Conservation (phyloP, 1,139 yeast genomes). For the Geotrichum australiense region DNA sequence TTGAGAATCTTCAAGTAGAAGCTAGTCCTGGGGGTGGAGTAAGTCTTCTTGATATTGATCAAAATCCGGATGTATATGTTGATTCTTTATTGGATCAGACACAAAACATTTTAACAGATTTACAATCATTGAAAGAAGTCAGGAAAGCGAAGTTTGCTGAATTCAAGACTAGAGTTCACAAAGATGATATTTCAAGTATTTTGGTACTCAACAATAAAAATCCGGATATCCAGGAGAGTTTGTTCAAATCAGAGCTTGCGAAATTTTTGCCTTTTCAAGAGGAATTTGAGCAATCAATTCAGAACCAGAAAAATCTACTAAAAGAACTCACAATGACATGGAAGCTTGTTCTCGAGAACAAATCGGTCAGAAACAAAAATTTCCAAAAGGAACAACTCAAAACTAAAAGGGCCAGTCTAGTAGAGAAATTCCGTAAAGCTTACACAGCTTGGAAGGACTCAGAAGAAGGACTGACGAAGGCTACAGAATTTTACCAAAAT, state of each 20-base stretch:
- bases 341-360: constrained; percentile 46
- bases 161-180: constrained; percentile 63
- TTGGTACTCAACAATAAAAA: constrained; percentile 61
- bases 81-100: constrained; percentile 42
- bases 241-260: constrained; percentile 67
- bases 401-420: constrained; percentile 37
- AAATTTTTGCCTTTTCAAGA: constrained; percentile 68
- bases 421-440: constrained; percentile 45
- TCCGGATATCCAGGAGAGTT: constrained; percentile 47
- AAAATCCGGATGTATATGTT: constrained; percentile 37
- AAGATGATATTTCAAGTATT: constrained; percentile 79
- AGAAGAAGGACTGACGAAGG: constrained; percentile 52
- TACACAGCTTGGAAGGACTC: constrained; percentile 52
- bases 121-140: constrained; percentile 50
- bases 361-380: constrained; percentile 36
- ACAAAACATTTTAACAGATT: constrained; percentile 39
- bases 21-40: constrained; percentile 22
- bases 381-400: constrained; percentile 36
- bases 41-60: constrained; percentile 60
- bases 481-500: constrained; percentile 55
- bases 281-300: constrained; percentile 61
- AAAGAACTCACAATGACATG: constrained; percentile 52
- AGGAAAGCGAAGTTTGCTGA: constrained; percentile 55
- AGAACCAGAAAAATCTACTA: constrained; percentile 54
- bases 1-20: constrained; percentile 22